Evolutionary conservation across 768 basidiomycete genomes (phyloP).

Genomic region (Cystobasidium onofrii): DNA sequence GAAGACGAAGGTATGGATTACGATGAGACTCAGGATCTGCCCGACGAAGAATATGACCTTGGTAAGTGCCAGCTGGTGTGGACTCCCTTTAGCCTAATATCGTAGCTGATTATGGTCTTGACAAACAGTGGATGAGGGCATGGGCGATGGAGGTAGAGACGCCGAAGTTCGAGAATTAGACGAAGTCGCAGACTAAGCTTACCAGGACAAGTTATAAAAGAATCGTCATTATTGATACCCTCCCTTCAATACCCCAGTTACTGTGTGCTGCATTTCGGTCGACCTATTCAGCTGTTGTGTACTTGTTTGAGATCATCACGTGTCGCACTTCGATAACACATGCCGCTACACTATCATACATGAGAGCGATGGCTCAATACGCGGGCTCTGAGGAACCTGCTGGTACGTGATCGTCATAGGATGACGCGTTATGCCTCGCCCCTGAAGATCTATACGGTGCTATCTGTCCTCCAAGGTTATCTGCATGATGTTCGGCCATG

Average conservation of each 20-base stretch:
- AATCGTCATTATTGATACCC: neutral
- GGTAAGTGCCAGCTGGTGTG: neutral
- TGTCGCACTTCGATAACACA: neutral
- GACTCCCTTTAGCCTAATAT: no score
- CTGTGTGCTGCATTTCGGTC: neutral
- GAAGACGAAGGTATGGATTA: slow-evolving; percentile 18
- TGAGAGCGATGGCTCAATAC: neutral
- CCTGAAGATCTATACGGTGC: neutral
- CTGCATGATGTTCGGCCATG: neutral
- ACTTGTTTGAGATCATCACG: neutral
- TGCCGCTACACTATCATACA: neutral
- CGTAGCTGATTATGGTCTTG: no score
- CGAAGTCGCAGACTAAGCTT: slow-evolving; percentile 17
- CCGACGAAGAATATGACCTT: slow-evolving; percentile 29
- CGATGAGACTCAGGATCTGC: slow-evolving; percentile 6
- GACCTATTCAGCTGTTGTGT: neutral
- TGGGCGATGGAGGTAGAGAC: slow-evolving; percentile 25
- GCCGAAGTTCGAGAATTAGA: slow-evolving; percentile 21
- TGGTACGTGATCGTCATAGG: neutral
- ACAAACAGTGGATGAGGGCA: slow-evolving; percentile 27
- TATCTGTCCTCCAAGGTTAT: neutral
- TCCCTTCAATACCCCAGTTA: neutral
- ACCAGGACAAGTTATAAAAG: no score
- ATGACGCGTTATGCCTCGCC: neutral
- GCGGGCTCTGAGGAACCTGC: neutral